Conservation (phyloP, 2,329 filamentous ascomycete species). For the Monosporascus sp. region DNA sequence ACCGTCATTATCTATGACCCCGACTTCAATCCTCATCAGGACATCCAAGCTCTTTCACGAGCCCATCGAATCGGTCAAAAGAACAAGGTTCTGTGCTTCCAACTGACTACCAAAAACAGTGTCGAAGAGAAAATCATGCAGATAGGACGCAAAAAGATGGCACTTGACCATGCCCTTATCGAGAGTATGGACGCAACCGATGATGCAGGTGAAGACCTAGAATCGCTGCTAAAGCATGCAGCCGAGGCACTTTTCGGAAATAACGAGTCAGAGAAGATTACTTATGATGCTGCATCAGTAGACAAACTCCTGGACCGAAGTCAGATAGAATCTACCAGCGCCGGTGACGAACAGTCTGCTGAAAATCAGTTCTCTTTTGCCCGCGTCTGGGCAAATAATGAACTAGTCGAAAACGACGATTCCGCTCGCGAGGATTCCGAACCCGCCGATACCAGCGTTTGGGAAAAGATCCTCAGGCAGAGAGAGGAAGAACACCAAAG, state of each 20-base stretch:
- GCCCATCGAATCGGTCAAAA: constrained; percentile 96
- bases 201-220: constrained; percentile 70
- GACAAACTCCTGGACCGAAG: constrained; percentile 87
- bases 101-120: constrained; percentile 82
- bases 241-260: constrained; percentile 82
- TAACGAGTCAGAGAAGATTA: constrained; percentile 64
- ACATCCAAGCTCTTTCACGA: constrained; percentile 89
- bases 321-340: constrained; percentile 66
- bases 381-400: constrained; percentile 85
- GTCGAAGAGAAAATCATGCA: constrained; percentile 96
- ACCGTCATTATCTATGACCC: constrained; percentile 97
- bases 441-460: constrained; percentile 63
- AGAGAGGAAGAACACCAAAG: constrained; percentile 74
- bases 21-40: constrained; percentile 97
- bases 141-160: constrained; percentile 92
- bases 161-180: constrained; percentile 89
- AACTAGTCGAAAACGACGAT: constrained; percentile 59
- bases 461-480: constrained; percentile 84
- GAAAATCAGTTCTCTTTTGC: constrained; percentile 86
- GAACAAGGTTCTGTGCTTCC: constrained; percentile 92
- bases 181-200: constrained; percentile 86
- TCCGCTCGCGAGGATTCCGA: constrained; percentile 46
- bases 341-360: constrained; percentile 56
- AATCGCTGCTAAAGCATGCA: constrained; percentile 82
- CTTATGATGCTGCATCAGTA: constrained; percentile 76